phyloP scores from a whole-genome alignment of 768 basidiomycete species.

The Termitomyces heimii region DNA sequence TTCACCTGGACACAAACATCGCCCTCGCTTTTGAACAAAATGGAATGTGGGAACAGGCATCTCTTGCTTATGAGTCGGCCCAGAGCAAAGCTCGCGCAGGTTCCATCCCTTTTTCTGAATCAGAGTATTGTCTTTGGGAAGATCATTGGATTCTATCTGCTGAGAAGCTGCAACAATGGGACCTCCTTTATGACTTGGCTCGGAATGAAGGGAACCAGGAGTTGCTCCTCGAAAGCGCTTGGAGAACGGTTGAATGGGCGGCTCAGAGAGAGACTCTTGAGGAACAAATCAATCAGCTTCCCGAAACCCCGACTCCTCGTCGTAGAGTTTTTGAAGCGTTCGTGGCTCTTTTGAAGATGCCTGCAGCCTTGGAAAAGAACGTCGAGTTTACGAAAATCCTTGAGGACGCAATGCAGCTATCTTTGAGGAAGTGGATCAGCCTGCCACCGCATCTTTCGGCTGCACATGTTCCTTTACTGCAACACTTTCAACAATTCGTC shows the following conservation, averaged over 20 bases:
- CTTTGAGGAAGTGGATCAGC: conserved; percentile 92
- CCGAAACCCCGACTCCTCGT: conserved; percentile 90
- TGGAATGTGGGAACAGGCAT: conserved; percentile 95
- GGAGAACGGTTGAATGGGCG: conserved; percentile 92
- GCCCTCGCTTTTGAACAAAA: conserved; percentile 90
- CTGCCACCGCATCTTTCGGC: conserved; percentile 81
- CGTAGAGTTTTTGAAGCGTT: conserved; percentile 97
- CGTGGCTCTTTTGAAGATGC: conserved; percentile 81
- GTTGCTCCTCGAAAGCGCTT: conserved; percentile 89
- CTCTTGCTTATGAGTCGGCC: conserved; percentile 82
- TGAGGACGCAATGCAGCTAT: conserved; percentile 95
- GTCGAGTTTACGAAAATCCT: conserved; percentile 82
- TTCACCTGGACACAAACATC: conserved; percentile 86
- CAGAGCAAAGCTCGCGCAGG: conserved; percentile 82
- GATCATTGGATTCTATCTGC: conserved; percentile 97
- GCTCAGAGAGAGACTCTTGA: conserved; percentile 74
- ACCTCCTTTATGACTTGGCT: conserved; percentile 87
- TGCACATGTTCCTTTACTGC: conserved; percentile 92
- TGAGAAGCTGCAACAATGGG: conserved; percentile 98
- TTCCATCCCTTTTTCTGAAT: conserved; percentile 83
- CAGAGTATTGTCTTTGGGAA: conserved; percentile 97
- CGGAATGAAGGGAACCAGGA: conserved; percentile 88
- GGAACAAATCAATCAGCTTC: conserved; percentile 71
- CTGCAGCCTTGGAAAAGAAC: conserved; percentile 76
- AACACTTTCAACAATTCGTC: conserved; percentile 98